These are phyloP conservation scores for Dictyostelium intermedium DNA, from an alignment of 78 protist genomes.

Conservation along the genomic window DNA sequence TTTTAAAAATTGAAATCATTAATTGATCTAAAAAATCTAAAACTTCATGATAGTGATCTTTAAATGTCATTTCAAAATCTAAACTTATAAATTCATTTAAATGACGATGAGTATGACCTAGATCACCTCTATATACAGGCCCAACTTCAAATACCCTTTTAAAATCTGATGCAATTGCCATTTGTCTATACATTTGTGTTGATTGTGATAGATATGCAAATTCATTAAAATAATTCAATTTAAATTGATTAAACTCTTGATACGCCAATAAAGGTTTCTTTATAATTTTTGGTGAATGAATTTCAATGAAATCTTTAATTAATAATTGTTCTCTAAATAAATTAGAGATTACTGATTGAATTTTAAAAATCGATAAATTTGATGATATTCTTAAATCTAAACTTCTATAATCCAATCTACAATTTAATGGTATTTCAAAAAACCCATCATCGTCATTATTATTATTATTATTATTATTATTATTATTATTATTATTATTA, in stretches of 20 bases:
- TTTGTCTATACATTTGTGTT: slow-evolving; percentile 99
- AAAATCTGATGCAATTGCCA: slow-evolving; percentile 97
- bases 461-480: background rate
- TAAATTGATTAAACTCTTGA: slow-evolving; percentile 97
- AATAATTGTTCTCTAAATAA: slow-evolving; percentile 84
- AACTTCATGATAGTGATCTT: slow-evolving; percentile 95
- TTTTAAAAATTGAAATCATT: slow-evolving; percentile 90
- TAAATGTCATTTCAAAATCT: slow-evolving; percentile 98
- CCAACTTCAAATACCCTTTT: slow-evolving; percentile 98
- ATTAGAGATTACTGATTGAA: slow-evolving; percentile 85
- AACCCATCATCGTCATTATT: background rate
- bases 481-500: background rate
- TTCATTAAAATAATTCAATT: slow-evolving; percentile 91
- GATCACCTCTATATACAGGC: slow-evolving; percentile 98
- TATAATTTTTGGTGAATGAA: slow-evolving; percentile 98
- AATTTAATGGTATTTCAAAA: slow-evolving; percentile 74
- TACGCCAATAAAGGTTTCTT: slow-evolving; percentile 49
- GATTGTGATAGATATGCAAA: slow-evolving; percentile 96
- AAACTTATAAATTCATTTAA: slow-evolving; percentile 98
- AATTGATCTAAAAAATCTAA: slow-evolving; percentile 89
- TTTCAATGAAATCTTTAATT: slow-evolving; percentile 91
- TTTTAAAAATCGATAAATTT: slow-evolving; percentile 93
- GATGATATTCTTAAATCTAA: slow-evolving; percentile 94
- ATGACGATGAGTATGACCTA: slow-evolving; percentile 97
- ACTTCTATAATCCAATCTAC: slow-evolving; percentile 92